These are phyloP conservation scores for Hibiscus tridactylites DNA, from an alignment of 345 rosid species.

Conservation along the genomic window DNA sequence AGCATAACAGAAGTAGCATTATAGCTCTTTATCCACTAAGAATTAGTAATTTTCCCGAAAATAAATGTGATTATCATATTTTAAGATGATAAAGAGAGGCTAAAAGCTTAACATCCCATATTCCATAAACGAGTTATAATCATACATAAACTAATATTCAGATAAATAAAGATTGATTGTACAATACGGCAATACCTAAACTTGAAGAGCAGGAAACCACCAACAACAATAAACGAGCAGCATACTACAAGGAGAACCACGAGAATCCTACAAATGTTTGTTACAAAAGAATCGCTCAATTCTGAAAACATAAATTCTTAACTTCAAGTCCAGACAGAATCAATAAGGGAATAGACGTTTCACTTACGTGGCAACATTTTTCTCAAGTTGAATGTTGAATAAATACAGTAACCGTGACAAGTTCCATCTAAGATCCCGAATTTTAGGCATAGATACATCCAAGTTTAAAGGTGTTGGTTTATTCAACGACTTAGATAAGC, in stretches of 20 bases:
- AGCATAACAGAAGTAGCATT: slow-evolving; percentile 3
- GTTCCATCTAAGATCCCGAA: slow-evolving; percentile 66
- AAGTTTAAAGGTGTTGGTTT: slow-evolving; percentile 72
- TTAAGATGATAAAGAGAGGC: neutral
- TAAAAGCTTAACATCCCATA: neutral
- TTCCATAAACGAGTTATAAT: neutral
- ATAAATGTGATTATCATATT: neutral
- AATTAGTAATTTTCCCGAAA: neutral
- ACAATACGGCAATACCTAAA: slow-evolving; percentile 42
- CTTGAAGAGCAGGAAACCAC: slow-evolving; percentile 72
- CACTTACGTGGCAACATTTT: slow-evolving; percentile 88
- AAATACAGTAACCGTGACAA: slow-evolving; percentile 61
- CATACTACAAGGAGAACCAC: slow-evolving; percentile 71
- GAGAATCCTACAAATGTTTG: slow-evolving; percentile 51
- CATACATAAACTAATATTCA: neutral
- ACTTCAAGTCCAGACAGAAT: neutral
- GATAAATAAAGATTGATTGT: neutral
- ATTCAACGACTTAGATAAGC: slow-evolving; percentile 66
- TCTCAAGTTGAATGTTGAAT: slow-evolving; percentile 84
- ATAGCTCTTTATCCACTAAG: neutral
- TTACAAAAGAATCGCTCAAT: slow-evolving; percentile 11
- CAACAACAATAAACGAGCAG: slow-evolving; percentile 72
- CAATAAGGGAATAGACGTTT: slow-evolving; percentile 7
- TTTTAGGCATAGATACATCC: slow-evolving; percentile 70
- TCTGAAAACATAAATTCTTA: neutral